Percentiles rank a stretch among this genome's conserved stretches.
These are phyloP conservation scores for Aspergillus sclerotioniger DNA, from an alignment of 495 filamentous ascomycete species.

Conservation along the genomic window DNA sequence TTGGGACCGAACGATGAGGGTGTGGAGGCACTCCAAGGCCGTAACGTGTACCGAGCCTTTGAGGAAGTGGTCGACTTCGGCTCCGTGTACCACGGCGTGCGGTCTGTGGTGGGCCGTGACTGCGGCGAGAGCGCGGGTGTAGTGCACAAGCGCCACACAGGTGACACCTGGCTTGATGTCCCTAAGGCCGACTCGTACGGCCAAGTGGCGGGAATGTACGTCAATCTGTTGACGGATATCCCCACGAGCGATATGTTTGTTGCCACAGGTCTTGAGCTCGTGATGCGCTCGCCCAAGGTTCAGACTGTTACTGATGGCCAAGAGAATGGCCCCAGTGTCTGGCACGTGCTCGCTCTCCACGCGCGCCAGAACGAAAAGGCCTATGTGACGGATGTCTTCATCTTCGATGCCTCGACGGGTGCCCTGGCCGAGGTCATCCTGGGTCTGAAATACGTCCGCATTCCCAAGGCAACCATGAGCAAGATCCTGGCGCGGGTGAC, in stretches of 20 bases:
- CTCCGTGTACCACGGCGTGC: constrained; percentile 37
- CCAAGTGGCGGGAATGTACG: constrained; percentile 49
- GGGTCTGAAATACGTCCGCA: constrained; percentile 43
- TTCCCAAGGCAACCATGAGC: constrained; percentile 42
- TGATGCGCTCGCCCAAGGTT: constrained; percentile 41
- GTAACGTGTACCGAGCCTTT: constrained; percentile 45
- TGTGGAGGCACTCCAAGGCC: constrained; percentile 45
- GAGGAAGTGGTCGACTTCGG: constrained; percentile 44
- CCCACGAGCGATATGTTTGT: constrained; percentile 46
- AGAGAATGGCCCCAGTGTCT: constrained; percentile 28
- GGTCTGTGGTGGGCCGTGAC: constrained; percentile 39
- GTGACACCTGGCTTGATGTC: constrained; percentile 38
- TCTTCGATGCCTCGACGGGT: constrained; percentile 43
- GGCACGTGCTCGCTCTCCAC: constrained; percentile 43
- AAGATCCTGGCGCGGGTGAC: constrained; percentile 24
- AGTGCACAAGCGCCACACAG: constrained; percentile 31
- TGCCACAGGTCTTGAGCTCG: constrained; percentile 40
- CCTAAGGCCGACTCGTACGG: constrained; percentile 35
- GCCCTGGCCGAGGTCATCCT: constrained; percentile 44
- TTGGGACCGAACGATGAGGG: constrained; percentile 21
- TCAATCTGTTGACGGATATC: constrained; percentile 48
- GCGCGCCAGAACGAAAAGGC: constrained; percentile 27
- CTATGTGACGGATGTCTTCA: constrained; percentile 48
- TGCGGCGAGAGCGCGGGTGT: constrained; percentile 38
- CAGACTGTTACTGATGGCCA: not conserved